Base-by-base conservation (phyloP, 2,329 filamentous ascomycete species). In the Xylariomycetidae sp. region DNA sequence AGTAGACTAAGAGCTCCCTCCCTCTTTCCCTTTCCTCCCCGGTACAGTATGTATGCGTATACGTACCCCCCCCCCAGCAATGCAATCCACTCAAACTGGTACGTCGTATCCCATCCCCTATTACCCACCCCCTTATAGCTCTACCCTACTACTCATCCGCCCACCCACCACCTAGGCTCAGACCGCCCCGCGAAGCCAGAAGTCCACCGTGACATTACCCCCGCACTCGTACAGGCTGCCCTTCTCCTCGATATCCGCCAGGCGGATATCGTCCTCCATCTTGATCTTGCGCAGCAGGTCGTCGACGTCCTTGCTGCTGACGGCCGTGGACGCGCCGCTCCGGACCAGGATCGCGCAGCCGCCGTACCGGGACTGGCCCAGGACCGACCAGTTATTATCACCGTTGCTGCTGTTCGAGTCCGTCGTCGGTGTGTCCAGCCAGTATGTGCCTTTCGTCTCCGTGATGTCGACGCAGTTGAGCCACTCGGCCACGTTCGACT, bases 291-390 rank as follows among this genome's bases (percentile, higher is more conserved):
- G 37, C n/a, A 48, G 33, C 16, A 46, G 22, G 14, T 40, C 31
- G 20, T 15, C 19, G 9, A 47, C 40, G 16, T 50, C 47, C 27
- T 22, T 8, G 14, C 41, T 45, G 17, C 44, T 45, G 14, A 48
- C 9, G 3, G 14, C 16, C 1, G 45, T 47, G 4, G 39, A 18
- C 12, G 11, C n/a, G 11, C n/a, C 27, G 30, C 36, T 42, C 36
- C 37, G 36, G 33, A 40, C 40, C 27, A 44, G 10, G 1, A 48
- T 13, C 2, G 34, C 36, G 28, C 45, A 50, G n/a, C 22, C 15
- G 7, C 28, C 40, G 7, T 27, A n/a, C n/a, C n/a, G n/a, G n/a
- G n/a, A 6, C 4, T 5, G 13, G n/a, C 14, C 16, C 13, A 49
- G 43, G 5, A 36, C 6, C 12, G 33, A 28, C 46, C 45, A 49